Evolutionary conservation across 2,329 filamentous ascomycete genomes (phyloP), one percentile per base, ranked within the genome.

Genomic region (Cladosporium phlei): DNA sequence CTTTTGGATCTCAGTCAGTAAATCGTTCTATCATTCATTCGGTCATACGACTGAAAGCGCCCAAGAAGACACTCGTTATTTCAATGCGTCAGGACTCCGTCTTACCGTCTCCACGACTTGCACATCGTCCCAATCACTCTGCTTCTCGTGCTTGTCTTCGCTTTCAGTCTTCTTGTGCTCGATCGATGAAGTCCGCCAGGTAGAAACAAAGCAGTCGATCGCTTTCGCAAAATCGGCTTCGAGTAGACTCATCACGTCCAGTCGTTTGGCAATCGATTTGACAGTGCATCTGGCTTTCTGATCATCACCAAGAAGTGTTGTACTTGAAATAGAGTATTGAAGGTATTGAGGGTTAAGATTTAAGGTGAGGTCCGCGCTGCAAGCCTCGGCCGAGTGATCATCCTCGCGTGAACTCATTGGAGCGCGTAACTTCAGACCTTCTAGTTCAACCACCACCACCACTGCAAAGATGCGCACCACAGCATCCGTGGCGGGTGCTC

Each of bases 391-490:
- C n/a, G n/a, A n/a, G n/a, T n/a, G n/a, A n/a, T n/a, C n/a, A n/a
- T n/a, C n/a, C n/a, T n/a, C n/a, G n/a, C n/a, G n/a, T n/a, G n/a
- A n/a, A n/a, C n/a, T n/a, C n/a, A n/a, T n/a, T n/a, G n/a, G n/a
- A n/a, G n/a, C n/a, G n/a, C n/a, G n/a, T n/a, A n/a, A n/a, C n/a
- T n/a, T n/a, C n/a, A n/a, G n/a, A n/a, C n/a, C n/a, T n/a, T n/a
- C n/a, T n/a, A n/a, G n/a, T n/a, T n/a, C n/a, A n/a, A n/a, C n/a
- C n/a, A n/a, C n/a, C n/a, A n/a, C n/a, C n/a, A n/a, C n/a, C n/a
- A 25, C 24, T 11, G 11, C 14, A 32, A 39, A 17, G 21, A 51
- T 51, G 48, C 35, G 48, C 20, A 29, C 28, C 14, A 21, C 27
- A 28, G 25, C 32, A 17, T 27, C 30, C 14, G 22, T 17, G 4